These are phyloP conservation scores for Uronychia binucleata DNA, from an alignment of 73 alveolate genomes.

Conservation along the genomic window DNA sequence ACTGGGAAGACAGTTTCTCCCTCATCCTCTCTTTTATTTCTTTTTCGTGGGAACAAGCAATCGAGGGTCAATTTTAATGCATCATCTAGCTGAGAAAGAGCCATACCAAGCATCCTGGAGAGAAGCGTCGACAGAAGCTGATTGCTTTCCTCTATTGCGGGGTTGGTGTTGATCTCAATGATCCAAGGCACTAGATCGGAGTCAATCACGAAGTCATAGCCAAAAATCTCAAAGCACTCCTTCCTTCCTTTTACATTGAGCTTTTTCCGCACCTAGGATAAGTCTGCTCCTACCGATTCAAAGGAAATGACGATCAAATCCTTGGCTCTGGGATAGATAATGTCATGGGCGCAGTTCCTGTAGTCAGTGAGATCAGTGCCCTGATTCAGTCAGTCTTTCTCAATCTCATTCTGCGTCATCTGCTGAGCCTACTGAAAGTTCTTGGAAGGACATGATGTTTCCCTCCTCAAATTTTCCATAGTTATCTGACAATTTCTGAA, in stretches of 20 bases:
- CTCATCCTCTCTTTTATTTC: not conserved
- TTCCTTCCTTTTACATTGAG: not conserved
- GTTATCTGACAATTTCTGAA: slow-evolving; percentile 73
- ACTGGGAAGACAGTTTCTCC: not conserved
- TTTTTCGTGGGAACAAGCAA: slow-evolving; percentile 44
- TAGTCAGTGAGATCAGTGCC: slow-evolving; percentile 26
- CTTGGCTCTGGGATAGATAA: not conserved
- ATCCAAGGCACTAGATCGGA: slow-evolving; percentile 74
- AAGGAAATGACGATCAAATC: slow-evolving; percentile 34
- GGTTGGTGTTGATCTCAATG: slow-evolving; percentile 95
- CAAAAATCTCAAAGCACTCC: not conserved
- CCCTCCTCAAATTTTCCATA: slow-evolving; percentile 94
- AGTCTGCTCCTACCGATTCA: slow-evolving; percentile 36
- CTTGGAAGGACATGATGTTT: slow-evolving; percentile 81
- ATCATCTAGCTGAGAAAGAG: too few species aligned
- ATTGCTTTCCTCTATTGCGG: slow-evolving; percentile 90
- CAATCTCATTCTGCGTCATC: not conserved
- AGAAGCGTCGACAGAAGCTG: slow-evolving; percentile 70
- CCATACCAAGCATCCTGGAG: slow-evolving; percentile 97
- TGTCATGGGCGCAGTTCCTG: not conserved
- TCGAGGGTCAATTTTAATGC: slow-evolving; percentile 76
- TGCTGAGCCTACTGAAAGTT: slow-evolving; percentile 4
- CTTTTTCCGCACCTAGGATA: not conserved
- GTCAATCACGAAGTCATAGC: not conserved
- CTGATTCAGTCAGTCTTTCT: not conserved